Evolutionary conservation across 164 flowering plant genomes (phyloP).

Genomic region (Nymphaea colorata): DNA sequence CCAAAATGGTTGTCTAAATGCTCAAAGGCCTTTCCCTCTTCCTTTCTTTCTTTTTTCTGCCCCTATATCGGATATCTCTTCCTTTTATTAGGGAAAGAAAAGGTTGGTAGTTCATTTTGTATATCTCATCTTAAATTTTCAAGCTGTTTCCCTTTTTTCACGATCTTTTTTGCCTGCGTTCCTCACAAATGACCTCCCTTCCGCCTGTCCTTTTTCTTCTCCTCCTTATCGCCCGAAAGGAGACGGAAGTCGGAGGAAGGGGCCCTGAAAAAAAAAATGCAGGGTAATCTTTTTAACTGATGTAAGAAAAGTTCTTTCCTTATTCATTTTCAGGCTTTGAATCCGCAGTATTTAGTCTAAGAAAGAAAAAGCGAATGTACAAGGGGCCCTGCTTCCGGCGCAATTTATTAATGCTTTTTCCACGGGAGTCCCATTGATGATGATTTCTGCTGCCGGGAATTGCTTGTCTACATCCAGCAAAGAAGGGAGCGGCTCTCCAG

Average conservation of each 20-base stretch:
- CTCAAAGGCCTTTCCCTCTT: too few species aligned
- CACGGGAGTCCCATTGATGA: background rate
- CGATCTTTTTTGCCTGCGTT: background rate
- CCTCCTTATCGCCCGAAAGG: background rate
- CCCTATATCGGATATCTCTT: background rate
- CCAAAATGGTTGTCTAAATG: background rate
- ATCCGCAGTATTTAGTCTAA: background rate
- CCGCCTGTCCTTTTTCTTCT: too few species aligned
- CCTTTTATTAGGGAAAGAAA: background rate
- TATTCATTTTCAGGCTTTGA: background rate
- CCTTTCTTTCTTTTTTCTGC: background rate
- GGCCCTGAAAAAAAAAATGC: background rate
- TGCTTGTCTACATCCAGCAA: background rate
- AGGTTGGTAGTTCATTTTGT: background rate
- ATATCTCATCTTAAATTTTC: background rate
- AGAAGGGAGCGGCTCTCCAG: slow-evolving; percentile 9
- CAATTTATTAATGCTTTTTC: background rate
- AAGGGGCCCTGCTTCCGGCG: background rate
- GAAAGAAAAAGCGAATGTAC: background rate
- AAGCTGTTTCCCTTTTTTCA: background rate
- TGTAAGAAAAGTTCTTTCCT: background rate
- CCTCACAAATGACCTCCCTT: too few species aligned
- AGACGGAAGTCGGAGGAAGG: too few species aligned
- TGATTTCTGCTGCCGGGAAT: background rate
- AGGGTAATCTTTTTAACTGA: too few species aligned